Evolutionary conservation across 1,139 yeast species (phyloP), one percentile per base, ranked within the genome.

Genomic region (Sporopachydermia cereana): DNA sequence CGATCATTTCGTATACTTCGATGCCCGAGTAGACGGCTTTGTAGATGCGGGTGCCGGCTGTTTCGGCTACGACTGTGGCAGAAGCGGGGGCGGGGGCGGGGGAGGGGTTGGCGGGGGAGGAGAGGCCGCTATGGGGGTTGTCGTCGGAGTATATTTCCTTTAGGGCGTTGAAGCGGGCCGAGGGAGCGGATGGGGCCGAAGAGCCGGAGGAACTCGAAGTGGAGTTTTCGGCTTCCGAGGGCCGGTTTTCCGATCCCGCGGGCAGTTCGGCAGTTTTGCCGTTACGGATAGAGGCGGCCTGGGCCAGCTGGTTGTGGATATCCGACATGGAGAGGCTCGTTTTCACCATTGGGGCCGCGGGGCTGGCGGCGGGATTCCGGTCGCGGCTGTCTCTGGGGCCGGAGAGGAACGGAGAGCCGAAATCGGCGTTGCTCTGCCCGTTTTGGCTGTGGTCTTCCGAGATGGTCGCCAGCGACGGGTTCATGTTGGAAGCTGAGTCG

Each of bases 31-130:
- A 34, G 12, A 34, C 17, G 22, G 39, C 39, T 18, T 34, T 34
- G 22, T 34, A 34, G 9, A 46, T 53, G 2, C 65, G 63, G 3
- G 46, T 50, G 1, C 48, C 55, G 4, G 53, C 60, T 41, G 56
- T 12, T 9, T 39, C 20, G n/a, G 42, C 4, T 7, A 21, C 9
- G 39, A 9, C 5, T 12, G 5, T 5, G 22, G n/a, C 9, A 34
- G 39, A 34, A 16, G 39, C 39, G 9, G 22, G 9, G 18, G 39
- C 20, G 22, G 39, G 5, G 17, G 22, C 22, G 9, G n/a, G 39
- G 9, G 39, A n/a, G n/a, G 39, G 5, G 5, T n/a, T n/a, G 5
- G 18, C 22, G 18, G 22, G 22, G 18, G 39, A 20, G 9, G 22
- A 16, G 12, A 7, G 22, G 9, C 9, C 39, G 9, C 12, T 7